Percentiles rank a stretch among this genome's conserved stretches.
Conservation (phyloP, 225 moss, liverwort and hornwort genomes). For the Polytrichum commune region DNA sequence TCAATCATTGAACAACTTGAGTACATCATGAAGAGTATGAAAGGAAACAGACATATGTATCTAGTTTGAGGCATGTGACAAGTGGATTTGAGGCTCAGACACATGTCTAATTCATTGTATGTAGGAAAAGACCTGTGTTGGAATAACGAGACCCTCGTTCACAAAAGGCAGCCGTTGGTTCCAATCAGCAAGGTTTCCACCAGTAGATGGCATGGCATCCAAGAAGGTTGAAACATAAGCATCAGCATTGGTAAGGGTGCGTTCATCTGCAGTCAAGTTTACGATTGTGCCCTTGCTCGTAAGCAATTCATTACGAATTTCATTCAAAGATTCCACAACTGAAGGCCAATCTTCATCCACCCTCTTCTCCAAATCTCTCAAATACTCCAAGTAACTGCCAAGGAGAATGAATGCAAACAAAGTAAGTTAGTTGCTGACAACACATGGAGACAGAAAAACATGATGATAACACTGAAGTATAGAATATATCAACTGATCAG, state of each 20-base stretch:
- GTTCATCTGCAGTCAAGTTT: slow-evolving; percentile 89
- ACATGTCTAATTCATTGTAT: too few relatives aligned
- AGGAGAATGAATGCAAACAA: slow-evolving; percentile 3
- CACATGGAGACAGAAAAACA: too few relatives aligned
- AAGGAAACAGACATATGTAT: too few relatives aligned
- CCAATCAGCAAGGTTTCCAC: slow-evolving; percentile 51
- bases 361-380: slow-evolving; percentile 85
- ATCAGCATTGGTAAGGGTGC: slow-evolving; percentile 62
- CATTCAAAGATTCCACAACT: slow-evolving; percentile 75
- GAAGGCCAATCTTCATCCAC: slow-evolving; percentile 94
- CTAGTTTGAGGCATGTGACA: too few relatives aligned
- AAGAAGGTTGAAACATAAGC: slow-evolving; percentile 63
- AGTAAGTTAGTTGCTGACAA: too few relatives aligned
- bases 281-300: slow-evolving; percentile 81
- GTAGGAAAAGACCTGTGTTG: slow-evolving; percentile 70
- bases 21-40: too few relatives aligned
- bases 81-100: too few relatives aligned
- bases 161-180: slow-evolving; percentile 48
- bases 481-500: too few relatives aligned
- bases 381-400: slow-evolving; percentile 88
- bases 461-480: too few relatives aligned
- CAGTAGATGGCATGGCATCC: slow-evolving; percentile 69
- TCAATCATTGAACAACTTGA: too few relatives aligned
- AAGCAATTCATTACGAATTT: slow-evolving; percentile 75
- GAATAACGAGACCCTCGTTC: slow-evolving; percentile 90